phyloP scores from a whole-genome alignment of 495 filamentous ascomycete genomes.

The Talaromyces adpressus region DNA sequence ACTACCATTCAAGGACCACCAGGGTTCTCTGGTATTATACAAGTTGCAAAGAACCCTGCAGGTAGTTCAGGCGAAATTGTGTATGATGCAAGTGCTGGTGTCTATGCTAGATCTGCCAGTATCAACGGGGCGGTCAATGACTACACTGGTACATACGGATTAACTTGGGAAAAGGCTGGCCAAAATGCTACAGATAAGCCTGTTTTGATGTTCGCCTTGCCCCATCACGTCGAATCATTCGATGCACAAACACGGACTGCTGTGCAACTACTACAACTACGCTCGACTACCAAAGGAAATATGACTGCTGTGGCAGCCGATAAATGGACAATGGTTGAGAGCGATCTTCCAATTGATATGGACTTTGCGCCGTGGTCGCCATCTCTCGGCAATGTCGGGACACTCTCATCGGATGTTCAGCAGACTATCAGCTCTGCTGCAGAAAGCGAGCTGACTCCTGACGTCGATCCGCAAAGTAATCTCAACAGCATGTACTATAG shows the following conservation, averaged over 20 bases:
- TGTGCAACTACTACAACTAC: slow-evolving; percentile 54
- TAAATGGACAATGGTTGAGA: slow-evolving; percentile 72
- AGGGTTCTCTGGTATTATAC: slow-evolving; percentile 63
- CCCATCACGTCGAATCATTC: slow-evolving; percentile 78
- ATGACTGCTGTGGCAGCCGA: slow-evolving; percentile 68
- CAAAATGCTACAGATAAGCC: slow-evolving; percentile 29
- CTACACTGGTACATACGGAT: slow-evolving; percentile 59
- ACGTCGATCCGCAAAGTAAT: slow-evolving; percentile 63
- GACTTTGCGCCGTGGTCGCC: slow-evolving; percentile 70
- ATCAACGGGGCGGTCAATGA: slow-evolving; percentile 57
- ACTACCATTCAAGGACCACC: slow-evolving; percentile 41
- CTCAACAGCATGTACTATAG: slow-evolving; percentile 92
- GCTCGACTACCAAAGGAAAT: slow-evolving; percentile 82
- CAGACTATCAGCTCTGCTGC: slow-evolving; percentile 51
- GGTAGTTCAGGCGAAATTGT: slow-evolving; percentile 53
- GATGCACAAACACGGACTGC: slow-evolving; percentile 46
- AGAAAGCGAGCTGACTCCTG: slow-evolving; percentile 59
- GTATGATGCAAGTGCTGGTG: slow-evolving; percentile 70
- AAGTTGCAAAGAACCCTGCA: slow-evolving; percentile 68
- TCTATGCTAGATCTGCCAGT: slow-evolving; percentile 55
- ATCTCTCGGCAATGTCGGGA: slow-evolving; percentile 36
- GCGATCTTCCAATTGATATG: slow-evolving; percentile 62
- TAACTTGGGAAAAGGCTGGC: slow-evolving; percentile 65
- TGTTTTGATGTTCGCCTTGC: slow-evolving; percentile 81
- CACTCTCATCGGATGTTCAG: slow-evolving; percentile 45